Conservation (phyloP, 495 filamentous ascomycete genomes). For the Penicillium goetzii region DNA sequence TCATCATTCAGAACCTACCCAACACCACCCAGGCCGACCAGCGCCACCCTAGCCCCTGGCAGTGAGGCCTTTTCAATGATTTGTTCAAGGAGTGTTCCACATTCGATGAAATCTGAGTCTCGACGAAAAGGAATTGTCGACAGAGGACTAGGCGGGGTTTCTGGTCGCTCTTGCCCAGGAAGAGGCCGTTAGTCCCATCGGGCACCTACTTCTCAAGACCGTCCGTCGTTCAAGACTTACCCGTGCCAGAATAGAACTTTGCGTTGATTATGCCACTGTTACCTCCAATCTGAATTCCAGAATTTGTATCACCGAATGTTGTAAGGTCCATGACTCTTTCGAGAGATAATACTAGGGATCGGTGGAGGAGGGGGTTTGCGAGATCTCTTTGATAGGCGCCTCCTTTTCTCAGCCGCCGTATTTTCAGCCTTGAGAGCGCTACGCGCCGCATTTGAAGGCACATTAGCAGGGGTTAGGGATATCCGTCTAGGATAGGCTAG, state of each 20-base stretch:
- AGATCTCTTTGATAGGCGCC: too few species aligned
- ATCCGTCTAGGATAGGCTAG: background rate
- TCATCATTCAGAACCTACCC: slow-evolving; percentile 32
- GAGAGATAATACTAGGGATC: background rate
- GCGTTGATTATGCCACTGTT: slow-evolving; percentile 17
- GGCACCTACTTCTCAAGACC: background rate
- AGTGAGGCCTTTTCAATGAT: slow-evolving; percentile 27
- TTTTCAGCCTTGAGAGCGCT: background rate
- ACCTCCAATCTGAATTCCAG: slow-evolving; percentile 9
- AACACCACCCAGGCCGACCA: slow-evolving; percentile 41
- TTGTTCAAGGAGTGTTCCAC: slow-evolving; percentile 28
- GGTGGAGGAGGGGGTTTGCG: background rate
- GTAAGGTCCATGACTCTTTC: slow-evolving; percentile 9
- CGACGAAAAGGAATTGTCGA: slow-evolving; percentile 36
- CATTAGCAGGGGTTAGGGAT: background rate
- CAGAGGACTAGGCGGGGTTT: slow-evolving; percentile 28
- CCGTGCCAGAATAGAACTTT: slow-evolving; percentile 10
- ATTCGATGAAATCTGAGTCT: slow-evolving; percentile 40
- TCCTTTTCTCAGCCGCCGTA: background rate
- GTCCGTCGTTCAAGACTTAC: slow-evolving; percentile 4
- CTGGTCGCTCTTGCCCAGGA: slow-evolving; percentile 8
- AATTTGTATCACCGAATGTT: slow-evolving; percentile 12
- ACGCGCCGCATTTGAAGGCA: background rate
- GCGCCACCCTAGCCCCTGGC: slow-evolving; percentile 27
- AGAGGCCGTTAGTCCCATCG: background rate